These are phyloP conservation scores for Myriosclerotinia duriaeana DNA, from an alignment of 2,329 filamentous ascomycete species.

Conservation along the genomic window DNA sequence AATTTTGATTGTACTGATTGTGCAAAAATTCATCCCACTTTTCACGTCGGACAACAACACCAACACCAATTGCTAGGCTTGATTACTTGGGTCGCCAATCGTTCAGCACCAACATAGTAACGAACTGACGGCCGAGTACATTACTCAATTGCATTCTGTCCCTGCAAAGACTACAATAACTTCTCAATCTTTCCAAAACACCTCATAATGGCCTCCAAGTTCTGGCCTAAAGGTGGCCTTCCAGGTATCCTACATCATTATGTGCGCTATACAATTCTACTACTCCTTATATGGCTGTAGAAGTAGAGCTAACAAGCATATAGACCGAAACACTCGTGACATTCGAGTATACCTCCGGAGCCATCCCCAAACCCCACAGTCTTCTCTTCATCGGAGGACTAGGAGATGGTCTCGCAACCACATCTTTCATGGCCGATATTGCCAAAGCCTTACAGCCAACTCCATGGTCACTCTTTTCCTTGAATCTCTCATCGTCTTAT, in stretches of 20 bases:
- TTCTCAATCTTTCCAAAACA: slow-evolving; percentile 31
- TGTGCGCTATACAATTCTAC: slow-evolving; percentile 30
- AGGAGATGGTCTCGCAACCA: slow-evolving; percentile 51
- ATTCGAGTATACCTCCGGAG: slow-evolving; percentile 43
- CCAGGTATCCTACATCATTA: slow-evolving; percentile 41
- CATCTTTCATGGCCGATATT: slow-evolving; percentile 49
- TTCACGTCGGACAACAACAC: not conserved
- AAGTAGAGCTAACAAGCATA: slow-evolving; percentile 15
- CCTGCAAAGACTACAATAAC: not conserved
- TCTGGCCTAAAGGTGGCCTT: slow-evolving; percentile 42
- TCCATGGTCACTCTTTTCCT: slow-evolving; percentile 43
- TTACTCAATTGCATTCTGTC: not conserved
- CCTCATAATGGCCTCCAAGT: slow-evolving; percentile 46
- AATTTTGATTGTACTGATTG: not conserved
- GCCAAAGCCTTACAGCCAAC: slow-evolving; percentile 44
- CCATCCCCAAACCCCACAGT: slow-evolving; percentile 44
- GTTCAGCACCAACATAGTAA: not conserved
- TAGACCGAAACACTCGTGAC: slow-evolving; percentile 44
- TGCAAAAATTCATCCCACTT: slow-evolving; percentile 15
- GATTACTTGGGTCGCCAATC: not conserved
- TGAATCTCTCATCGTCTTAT: slow-evolving; percentile 46
- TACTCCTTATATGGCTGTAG: not conserved
- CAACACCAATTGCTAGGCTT: not conserved
- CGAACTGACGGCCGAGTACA: not conserved
- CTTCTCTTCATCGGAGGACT: slow-evolving; percentile 55